phyloP scores from a whole-genome alignment of 306 rosid genomes.

The Lathyrus aphaca region DNA sequence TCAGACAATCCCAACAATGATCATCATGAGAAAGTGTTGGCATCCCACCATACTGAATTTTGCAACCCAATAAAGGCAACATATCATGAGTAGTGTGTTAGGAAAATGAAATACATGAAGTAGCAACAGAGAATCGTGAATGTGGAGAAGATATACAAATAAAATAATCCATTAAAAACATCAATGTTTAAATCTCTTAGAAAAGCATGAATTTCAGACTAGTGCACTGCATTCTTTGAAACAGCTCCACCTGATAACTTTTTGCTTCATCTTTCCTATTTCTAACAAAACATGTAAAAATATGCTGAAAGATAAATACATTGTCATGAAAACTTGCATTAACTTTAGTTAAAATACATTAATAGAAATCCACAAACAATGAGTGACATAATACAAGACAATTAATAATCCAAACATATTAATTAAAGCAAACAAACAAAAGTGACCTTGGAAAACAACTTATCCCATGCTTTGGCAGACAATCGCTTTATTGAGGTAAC shows the following conservation, averaged over 20 bases:
- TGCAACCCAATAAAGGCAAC: conserved; percentile 42
- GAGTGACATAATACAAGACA: conserved; percentile 24
- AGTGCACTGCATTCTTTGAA: conserved; percentile 17
- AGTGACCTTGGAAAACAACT: conserved; percentile 65
- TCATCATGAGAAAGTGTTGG: conserved; percentile 61
- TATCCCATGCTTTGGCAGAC: conserved; percentile 77
- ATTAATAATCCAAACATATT: conserved; percentile 21
- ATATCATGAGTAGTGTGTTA: conserved; percentile 29
- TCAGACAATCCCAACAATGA: conserved; percentile 70
- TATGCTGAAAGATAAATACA: conserved; percentile 3
- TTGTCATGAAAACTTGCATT: neutral
- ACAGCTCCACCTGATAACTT: conserved; percentile 10
- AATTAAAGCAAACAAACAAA: conserved; percentile 10
- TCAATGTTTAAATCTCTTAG: conserved; percentile 20
- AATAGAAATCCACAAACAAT: conserved; percentile 14
- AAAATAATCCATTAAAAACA: conserved; percentile 31
- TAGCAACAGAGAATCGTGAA: conserved; percentile 30
- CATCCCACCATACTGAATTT: conserved; percentile 70
- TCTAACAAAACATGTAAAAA: conserved; percentile 9
- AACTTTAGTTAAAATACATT: neutral
- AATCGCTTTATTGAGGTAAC: conserved; percentile 73
- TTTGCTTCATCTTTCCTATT: conserved; percentile 24
- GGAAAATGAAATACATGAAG: conserved; percentile 1
- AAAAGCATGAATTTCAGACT: conserved; percentile 16
- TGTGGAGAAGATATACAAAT: conserved; percentile 1